These are phyloP conservation scores for Cryphonectria radicalis DNA, from an alignment of 2,329 filamentous ascomycete genomes.

Conservation along the genomic window DNA sequence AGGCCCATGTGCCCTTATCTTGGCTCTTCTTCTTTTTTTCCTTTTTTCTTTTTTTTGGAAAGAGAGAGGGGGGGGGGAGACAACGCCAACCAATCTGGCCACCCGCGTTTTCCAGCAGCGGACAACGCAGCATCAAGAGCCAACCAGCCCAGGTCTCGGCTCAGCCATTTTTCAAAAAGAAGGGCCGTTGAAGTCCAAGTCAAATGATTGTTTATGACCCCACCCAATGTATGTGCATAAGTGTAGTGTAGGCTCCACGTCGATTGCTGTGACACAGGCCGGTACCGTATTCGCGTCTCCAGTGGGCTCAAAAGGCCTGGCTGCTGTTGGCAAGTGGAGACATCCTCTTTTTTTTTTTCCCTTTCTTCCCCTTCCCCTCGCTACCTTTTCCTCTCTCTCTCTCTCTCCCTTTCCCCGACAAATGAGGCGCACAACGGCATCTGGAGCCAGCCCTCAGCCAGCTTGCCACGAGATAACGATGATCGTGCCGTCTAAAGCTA, in stretches of 20 bases:
- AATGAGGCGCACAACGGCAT: not conserved
- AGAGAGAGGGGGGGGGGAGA: too few relatives aligned
- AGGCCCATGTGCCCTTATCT: not conserved
- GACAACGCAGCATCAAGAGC: not conserved
- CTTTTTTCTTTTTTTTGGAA: too few relatives aligned
- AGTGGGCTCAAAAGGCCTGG: not conserved
- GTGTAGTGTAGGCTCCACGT: not conserved
- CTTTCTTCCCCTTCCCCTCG: too few relatives aligned
- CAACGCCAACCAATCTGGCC: not conserved
- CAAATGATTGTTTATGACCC: not conserved
- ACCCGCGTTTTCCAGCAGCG: not conserved
- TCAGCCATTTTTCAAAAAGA: not conserved
- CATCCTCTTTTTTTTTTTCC: not conserved
- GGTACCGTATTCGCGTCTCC: not conserved
- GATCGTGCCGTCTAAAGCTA: conserved; percentile 2
- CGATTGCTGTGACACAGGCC: not conserved
- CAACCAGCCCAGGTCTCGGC: not conserved
- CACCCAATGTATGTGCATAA: not conserved
- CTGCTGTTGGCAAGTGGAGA: conserved; percentile 6
- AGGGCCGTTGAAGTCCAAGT: not conserved
- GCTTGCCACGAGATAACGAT: not conserved
- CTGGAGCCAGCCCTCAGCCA: conserved; percentile 5
- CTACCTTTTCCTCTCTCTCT: too few relatives aligned
- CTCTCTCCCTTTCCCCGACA: not conserved
- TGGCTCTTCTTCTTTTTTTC: not conserved